Conservation (phyloP, 2,329 filamentous ascomycete genomes). For the Colletotrichum filicis region DNA sequence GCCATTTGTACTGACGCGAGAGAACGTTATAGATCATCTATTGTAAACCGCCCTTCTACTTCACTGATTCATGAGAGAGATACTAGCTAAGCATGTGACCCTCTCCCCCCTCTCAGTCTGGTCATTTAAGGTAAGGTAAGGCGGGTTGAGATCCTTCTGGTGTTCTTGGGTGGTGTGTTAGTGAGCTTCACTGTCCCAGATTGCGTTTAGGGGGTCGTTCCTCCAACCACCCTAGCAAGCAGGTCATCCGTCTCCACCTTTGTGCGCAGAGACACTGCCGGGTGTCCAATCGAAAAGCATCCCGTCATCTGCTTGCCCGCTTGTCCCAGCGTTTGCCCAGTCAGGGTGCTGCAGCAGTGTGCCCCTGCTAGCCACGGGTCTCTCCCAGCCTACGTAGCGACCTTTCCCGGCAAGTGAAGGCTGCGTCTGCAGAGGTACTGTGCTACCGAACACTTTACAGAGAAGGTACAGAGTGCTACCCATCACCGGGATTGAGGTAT, state of each 20-base stretch:
- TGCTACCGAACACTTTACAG: background rate
- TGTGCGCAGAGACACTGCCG: slow-evolving; percentile 8
- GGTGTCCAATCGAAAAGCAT: slow-evolving; percentile 25
- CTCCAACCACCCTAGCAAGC: slow-evolving; percentile 17
- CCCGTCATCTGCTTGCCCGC: slow-evolving; percentile 22
- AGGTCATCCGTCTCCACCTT: slow-evolving; percentile 30
- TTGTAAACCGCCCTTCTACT: background rate
- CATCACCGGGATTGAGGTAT: no score
- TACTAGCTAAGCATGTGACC: background rate
- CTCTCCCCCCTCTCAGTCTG: background rate
- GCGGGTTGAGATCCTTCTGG: background rate
- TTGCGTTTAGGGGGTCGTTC: slow-evolving; percentile 2
- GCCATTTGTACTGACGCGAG: background rate
- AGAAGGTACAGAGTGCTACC: no score
- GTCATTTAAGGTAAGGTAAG: background rate
- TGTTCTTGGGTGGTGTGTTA: slow-evolving; percentile 1
- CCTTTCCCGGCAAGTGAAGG: background rate
- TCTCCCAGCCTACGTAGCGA: background rate
- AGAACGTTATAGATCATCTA: background rate
- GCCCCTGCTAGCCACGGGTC: slow-evolving; percentile 24
- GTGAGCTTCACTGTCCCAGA: slow-evolving; percentile 14
- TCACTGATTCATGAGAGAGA: background rate
- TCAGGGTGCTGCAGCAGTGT: slow-evolving; percentile 20
- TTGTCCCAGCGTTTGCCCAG: slow-evolving; percentile 17
- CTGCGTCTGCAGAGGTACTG: background rate